A percentile compares a stretch with the other conserved stretches of the same genome.
These are phyloP conservation scores for Penicillium sp. DNA, from an alignment of 2,329 filamentous ascomycete species.

Conservation along the genomic window DNA sequence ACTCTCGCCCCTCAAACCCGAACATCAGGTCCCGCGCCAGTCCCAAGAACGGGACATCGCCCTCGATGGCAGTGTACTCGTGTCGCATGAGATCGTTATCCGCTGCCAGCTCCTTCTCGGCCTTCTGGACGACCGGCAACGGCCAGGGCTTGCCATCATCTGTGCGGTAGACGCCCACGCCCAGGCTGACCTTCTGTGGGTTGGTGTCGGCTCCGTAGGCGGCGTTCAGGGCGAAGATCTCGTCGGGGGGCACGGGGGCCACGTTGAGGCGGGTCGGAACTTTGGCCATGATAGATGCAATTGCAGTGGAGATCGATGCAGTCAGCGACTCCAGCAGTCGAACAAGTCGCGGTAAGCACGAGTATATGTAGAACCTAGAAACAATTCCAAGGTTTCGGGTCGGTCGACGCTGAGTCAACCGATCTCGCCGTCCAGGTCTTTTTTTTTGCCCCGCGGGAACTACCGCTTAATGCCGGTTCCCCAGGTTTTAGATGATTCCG, in stretches of 20 bases:
- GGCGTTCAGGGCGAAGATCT: constrained; percentile 83
- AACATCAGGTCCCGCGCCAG: constrained; percentile 88
- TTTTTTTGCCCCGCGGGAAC: constrained; percentile 24
- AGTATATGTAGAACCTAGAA: constrained; percentile 1
- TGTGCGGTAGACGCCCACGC: constrained; percentile 86
- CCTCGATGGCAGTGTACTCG: constrained; percentile 95
- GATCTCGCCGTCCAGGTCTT: constrained; percentile 31
- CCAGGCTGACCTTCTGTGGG: constrained; percentile 79
- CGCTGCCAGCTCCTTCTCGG: constrained; percentile 65
- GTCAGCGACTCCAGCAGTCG: no score
- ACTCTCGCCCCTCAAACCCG: constrained; percentile 54
- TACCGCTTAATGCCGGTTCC: constrained; percentile 24
- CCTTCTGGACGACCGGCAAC: constrained; percentile 87
- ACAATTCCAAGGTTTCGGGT: constrained; percentile 8
- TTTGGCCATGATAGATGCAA: constrained; percentile 26
- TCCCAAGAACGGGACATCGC: constrained; percentile 75
- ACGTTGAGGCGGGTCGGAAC: constrained; percentile 47
- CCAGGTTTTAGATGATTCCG: constrained; percentile 2
- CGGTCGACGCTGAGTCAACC: constrained; percentile 26
- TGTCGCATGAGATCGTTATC: constrained; percentile 87
- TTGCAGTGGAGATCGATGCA: constrained; percentile 1
- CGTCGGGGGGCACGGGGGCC: constrained; percentile 83
- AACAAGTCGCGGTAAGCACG: no score
- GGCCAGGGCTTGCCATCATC: constrained; percentile 96
- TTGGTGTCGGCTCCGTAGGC: constrained; percentile 73